Evolutionary conservation across 305 asterid species (phyloP).

Genomic region (Fraxinus platypoda): DNA sequence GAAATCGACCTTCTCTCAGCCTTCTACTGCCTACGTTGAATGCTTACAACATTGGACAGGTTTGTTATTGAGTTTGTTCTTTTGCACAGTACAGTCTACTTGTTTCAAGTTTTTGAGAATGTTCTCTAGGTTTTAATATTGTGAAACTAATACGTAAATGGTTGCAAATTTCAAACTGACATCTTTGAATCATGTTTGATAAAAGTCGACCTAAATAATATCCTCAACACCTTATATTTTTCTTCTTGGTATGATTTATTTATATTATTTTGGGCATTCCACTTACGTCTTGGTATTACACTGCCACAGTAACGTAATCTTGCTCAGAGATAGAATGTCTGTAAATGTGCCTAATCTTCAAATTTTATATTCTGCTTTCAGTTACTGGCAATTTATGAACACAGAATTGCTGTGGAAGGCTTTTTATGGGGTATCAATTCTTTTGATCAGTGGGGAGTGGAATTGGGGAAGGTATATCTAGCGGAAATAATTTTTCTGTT

Average conservation of each 20-base stretch:
- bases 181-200: neutral
- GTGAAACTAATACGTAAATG: neutral
- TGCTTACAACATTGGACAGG: conserved; percentile 96
- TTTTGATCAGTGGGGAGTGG: conserved; percentile 99
- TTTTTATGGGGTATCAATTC: conserved; percentile 98
- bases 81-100: neutral
- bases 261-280: neutral
- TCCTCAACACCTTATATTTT: neutral
- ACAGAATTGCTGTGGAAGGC: conserved; percentile 96
- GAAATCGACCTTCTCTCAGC: conserved; percentile 96
- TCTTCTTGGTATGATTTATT: neutral
- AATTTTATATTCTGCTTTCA: conserved; percentile 36
- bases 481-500: neutral
- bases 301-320: neutral
- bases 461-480: conserved; percentile 77
- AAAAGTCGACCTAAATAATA: neutral
- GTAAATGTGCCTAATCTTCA: conserved; percentile 23
- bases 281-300: conserved; percentile 5
- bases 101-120: neutral
- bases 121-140: neutral
- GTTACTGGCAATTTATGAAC: conserved; percentile 95
- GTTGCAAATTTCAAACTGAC: neutral
- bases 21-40: conserved; percentile 80
- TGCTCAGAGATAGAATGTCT: neutral
- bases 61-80: conserved; percentile 29